Percentiles rank a stretch among this genome's conserved stretches.
These are phyloP conservation scores for Neofusicoccum umdonicola DNA, from an alignment of 2,329 filamentous ascomycete species.

Conservation along the genomic window DNA sequence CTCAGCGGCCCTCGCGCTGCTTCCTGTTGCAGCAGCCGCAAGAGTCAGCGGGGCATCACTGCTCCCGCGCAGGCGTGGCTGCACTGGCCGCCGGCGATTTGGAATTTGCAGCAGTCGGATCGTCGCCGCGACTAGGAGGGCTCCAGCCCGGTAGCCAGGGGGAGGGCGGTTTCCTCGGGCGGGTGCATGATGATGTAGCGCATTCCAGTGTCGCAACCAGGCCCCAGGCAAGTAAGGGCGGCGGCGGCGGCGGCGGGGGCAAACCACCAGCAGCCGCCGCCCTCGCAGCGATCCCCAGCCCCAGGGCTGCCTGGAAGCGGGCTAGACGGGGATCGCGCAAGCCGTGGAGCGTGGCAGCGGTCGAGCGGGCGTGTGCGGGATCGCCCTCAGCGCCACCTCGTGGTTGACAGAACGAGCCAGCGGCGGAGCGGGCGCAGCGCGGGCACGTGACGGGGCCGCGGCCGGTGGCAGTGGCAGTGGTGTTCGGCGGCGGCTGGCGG, in stretches of 20 bases:
- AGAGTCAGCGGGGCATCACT: slow-evolving; percentile 2
- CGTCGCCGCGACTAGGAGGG: not conserved
- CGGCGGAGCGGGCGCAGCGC: too few relatives aligned
- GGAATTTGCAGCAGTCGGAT: slow-evolving; percentile 7
- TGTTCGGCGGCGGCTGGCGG: not conserved
- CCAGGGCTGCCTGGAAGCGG: not conserved
- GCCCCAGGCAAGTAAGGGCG: not conserved
- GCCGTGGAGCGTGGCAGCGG: not conserved
- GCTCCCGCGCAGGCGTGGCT: slow-evolving; percentile 9
- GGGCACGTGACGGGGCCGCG: not conserved
- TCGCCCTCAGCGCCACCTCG: slow-evolving; percentile 10
- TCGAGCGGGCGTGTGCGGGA: not conserved
- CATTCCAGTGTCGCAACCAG: not conserved
- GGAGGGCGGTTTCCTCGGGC: not conserved
- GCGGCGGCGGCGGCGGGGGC: not conserved
- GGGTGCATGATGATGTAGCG: slow-evolving; percentile 10
- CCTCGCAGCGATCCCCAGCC: not conserved
- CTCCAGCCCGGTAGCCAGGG: not conserved
- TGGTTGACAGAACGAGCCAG: not conserved
- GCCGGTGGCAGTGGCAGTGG: not conserved
- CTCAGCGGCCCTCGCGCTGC: slow-evolving; percentile 3
- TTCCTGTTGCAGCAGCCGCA: slow-evolving; percentile 3
- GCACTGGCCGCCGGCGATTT: slow-evolving; percentile 10
- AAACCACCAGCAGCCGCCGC: not conserved
- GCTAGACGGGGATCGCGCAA: not conserved